Conservation (phyloP, 2,329 filamentous ascomycete genomes). For the Aspergillus novofumigatus region DNA sequence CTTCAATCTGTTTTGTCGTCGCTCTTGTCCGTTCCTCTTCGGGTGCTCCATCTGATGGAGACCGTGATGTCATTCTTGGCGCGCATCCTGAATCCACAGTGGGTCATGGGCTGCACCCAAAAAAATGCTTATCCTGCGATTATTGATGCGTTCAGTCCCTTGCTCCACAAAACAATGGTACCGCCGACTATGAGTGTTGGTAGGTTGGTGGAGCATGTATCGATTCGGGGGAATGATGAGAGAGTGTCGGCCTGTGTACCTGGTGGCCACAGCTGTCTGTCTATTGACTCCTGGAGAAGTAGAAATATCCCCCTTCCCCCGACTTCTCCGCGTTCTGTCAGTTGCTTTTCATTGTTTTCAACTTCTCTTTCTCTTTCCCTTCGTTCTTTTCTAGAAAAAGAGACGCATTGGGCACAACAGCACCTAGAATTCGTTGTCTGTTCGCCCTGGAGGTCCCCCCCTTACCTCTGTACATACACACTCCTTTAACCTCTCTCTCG, state of each 20-base stretch:
- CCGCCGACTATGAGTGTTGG: slow-evolving; percentile 9
- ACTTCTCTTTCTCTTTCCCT: slow-evolving; percentile 4
- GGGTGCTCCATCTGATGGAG: neutral
- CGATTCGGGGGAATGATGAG: slow-evolving; percentile 8
- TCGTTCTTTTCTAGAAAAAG: neutral
- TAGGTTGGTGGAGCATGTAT: slow-evolving; percentile 12
- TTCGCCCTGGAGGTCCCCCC: neutral
- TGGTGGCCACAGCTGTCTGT: slow-evolving; percentile 20
- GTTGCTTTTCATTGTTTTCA: slow-evolving; percentile 14
- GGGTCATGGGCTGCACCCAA: slow-evolving; percentile 1
- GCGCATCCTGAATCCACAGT: neutral
- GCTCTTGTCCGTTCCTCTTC: neutral
- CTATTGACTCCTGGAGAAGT: slow-evolving; percentile 15
- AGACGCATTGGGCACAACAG: neutral
- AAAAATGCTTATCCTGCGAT: slow-evolving; percentile 30
- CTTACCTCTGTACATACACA: neutral
- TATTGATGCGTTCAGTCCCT: slow-evolving; percentile 29
- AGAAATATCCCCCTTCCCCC: slow-evolving; percentile 26
- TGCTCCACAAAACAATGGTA: slow-evolving; percentile 18
- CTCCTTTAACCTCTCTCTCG: neutral
- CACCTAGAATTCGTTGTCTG: neutral
- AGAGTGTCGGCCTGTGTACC: slow-evolving; percentile 10
- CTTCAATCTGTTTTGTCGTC: neutral
- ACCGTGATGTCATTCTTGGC: slow-evolving; percentile 21
- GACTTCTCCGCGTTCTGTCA: slow-evolving; percentile 13